Percentiles rank a stretch among this genome's conserved stretches.
Evolutionary conservation across 2,329 filamentous ascomycete genomes (phyloP).

Genomic region (Exophiala dermatitidis): DNA sequence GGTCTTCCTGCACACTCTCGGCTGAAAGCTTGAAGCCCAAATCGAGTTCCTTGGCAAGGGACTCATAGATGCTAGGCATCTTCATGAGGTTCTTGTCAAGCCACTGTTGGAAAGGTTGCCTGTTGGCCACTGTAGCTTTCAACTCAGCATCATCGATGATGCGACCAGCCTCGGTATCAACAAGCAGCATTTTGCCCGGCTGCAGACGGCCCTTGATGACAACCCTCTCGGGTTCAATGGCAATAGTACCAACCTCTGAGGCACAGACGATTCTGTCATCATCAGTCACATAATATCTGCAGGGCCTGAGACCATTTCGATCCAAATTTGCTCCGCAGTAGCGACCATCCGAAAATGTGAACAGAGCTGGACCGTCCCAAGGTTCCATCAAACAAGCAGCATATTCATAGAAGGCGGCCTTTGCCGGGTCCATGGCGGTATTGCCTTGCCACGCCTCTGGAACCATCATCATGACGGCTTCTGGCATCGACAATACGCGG

Average conservation of each 20-base stretch:
- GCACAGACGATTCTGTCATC: constrained; percentile 96
- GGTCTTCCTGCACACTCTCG: constrained; percentile 71
- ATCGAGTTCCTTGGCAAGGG: constrained; percentile 51
- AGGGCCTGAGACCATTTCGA: constrained; percentile 88
- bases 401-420: constrained; percentile 98
- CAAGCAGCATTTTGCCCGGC: constrained; percentile 90
- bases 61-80: constrained; percentile 65
- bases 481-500: constrained; percentile 85
- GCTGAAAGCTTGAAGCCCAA: constrained; percentile 62
- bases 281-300: constrained; percentile 93
- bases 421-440: constrained; percentile 81
- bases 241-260: constrained; percentile 90
- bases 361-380: constrained; percentile 93
- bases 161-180: constrained; percentile 82
- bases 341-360: constrained; percentile 92
- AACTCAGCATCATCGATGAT: constrained; percentile 92
- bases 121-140: constrained; percentile 78
- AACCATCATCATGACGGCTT: constrained; percentile 98
- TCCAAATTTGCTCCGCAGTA: constrained; percentile 97
- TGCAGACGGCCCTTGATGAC: constrained; percentile 90
- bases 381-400: constrained; percentile 98
- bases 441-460: constrained; percentile 98
- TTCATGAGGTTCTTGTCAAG: constrained; percentile 78
- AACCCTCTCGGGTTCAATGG: constrained; percentile 80
- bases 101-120: constrained; percentile 84